phyloP scores from a whole-genome alignment of 768 basidiomycete species.

The Mycena crocata region DNA sequence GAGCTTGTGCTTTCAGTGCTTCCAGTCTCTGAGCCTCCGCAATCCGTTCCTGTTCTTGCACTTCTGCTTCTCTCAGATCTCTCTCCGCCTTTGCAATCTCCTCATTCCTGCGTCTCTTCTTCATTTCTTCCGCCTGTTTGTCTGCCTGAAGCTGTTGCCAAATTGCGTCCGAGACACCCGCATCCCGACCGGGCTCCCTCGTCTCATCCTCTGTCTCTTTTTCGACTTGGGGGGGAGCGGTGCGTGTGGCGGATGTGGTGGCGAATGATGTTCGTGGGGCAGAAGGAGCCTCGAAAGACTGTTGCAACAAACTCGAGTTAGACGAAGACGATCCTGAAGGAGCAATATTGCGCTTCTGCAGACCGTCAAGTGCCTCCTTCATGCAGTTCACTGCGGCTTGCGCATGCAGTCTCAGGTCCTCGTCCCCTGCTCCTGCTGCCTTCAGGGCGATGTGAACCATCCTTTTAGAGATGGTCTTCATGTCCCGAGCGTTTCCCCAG shows the following conservation, averaged over 20 bases:
- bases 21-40: constrained; percentile 34
- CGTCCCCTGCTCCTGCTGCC: constrained; percentile 32
- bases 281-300: not conserved
- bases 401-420: constrained; percentile 37
- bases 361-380: constrained; percentile 24
- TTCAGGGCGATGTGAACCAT: constrained; percentile 57
- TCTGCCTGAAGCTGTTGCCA: constrained; percentile 64
- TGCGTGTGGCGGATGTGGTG: constrained; percentile 5
- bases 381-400: constrained; percentile 45
- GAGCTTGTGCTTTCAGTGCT: constrained; percentile 30
- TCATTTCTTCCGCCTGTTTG: constrained; percentile 46
- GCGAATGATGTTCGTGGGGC: constrained; percentile 10
- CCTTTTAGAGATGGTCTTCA: constrained; percentile 63
- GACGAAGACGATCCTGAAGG: constrained; percentile 5
- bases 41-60: constrained; percentile 28
- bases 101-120: constrained; percentile 36
- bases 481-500: constrained; percentile 81
- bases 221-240: not conserved
- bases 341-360: constrained; percentile 12
- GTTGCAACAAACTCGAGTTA: constrained; percentile 1
- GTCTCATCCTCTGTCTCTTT: constrained; percentile 14
- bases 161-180: constrained; percentile 61
- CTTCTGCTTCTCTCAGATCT: constrained; percentile 26
- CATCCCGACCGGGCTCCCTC: constrained; percentile 52
- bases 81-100: constrained; percentile 37